Percentiles rank a stretch among this genome's conserved stretches.
phyloP scores from a whole-genome alignment of 129 eudicot species.

The Ambrosia artemisiifolia region DNA sequence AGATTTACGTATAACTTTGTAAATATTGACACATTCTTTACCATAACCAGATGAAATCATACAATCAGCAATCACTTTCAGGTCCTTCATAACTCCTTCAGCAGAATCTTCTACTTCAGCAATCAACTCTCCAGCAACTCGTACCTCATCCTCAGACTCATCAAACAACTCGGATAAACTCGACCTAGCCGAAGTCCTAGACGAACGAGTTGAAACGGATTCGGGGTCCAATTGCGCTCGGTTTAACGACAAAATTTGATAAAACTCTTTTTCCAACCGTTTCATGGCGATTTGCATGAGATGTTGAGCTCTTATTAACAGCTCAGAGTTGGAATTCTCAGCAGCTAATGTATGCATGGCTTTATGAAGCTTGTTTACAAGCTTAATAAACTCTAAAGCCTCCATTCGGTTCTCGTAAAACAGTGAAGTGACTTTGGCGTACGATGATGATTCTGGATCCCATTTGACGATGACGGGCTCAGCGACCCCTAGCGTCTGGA shows the following conservation, averaged over 20 bases:
- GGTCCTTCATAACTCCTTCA: constrained; percentile 48
- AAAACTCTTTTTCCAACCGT: constrained; percentile 68
- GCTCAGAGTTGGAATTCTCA: constrained; percentile 43
- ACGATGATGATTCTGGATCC: constrained; percentile 48
- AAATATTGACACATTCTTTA: constrained; percentile 54
- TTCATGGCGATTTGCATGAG: constrained; percentile 70
- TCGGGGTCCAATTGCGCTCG: constrained; percentile 53
- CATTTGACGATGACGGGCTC: constrained; percentile 59
- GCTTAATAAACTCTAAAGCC: constrained; percentile 46
- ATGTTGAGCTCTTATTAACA: constrained; percentile 49
- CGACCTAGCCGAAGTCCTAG: constrained; percentile 39
- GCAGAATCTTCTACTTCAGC: constrained; percentile 46
- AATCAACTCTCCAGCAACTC: constrained; percentile 30
- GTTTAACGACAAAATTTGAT: constrained; percentile 56
- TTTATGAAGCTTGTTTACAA: constrained; percentile 51
- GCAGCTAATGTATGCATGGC: constrained; percentile 48
- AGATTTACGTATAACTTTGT: constrained; percentile 62
- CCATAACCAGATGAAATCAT: constrained; percentile 78
- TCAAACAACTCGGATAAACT: constrained; percentile 41
- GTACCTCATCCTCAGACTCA: constrained; percentile 38
- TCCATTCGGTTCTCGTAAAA: constrained; percentile 54
- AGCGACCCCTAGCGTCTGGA: constrained; percentile 38
- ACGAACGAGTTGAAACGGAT: constrained; percentile 58
- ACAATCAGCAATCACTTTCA: constrained; percentile 65
- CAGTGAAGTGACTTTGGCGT: constrained; percentile 57